These are phyloP conservation scores for Acorus gramineus DNA, from an alignment of 106 monocot species.

Conservation along the genomic window DNA sequence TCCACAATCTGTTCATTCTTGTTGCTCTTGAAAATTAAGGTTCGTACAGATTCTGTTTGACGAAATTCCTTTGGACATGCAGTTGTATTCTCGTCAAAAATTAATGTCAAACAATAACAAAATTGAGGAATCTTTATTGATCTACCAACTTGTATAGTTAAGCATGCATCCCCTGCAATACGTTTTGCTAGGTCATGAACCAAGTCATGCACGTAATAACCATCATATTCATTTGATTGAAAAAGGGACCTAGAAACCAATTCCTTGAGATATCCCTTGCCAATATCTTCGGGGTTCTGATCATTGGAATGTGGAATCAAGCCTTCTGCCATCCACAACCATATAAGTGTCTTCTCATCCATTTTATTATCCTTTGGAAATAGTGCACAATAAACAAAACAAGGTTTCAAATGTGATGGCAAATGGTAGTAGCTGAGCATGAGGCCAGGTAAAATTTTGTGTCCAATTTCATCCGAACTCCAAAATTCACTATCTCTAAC, in stretches of 20 bases:
- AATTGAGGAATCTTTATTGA: no score
- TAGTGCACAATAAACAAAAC: slow-evolving; percentile 18
- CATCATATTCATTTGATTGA: not conserved
- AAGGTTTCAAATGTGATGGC: slow-evolving; percentile 14
- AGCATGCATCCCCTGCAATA: no score
- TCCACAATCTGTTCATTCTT: no score
- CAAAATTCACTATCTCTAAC: not conserved
- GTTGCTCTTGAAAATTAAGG: no score
- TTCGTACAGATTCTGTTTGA: no score
- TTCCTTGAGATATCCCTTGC: slow-evolving; percentile 9
- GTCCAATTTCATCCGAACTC: no score
- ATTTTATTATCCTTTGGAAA: slow-evolving; percentile 8
- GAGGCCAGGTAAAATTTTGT: not conserved
- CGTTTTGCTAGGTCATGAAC: no score
- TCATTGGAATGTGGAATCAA: slow-evolving; percentile 1
- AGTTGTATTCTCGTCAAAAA: no score
- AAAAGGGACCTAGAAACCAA: slow-evolving; percentile 15
- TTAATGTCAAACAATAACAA: no score
- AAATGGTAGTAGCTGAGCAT: slow-evolving; percentile 13
- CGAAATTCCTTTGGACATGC: no score
- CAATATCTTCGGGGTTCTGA: slow-evolving; percentile 6
- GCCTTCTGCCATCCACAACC: slow-evolving; percentile 31
- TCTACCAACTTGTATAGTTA: no score
- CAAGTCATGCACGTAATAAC: no score
- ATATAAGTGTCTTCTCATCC: slow-evolving; percentile 15